A percentile compares a stretch with the other conserved stretches of the same genome.
Conservation (phyloP, 1,284 basidiomycete species). For the Coniferiporia weirii region DNA sequence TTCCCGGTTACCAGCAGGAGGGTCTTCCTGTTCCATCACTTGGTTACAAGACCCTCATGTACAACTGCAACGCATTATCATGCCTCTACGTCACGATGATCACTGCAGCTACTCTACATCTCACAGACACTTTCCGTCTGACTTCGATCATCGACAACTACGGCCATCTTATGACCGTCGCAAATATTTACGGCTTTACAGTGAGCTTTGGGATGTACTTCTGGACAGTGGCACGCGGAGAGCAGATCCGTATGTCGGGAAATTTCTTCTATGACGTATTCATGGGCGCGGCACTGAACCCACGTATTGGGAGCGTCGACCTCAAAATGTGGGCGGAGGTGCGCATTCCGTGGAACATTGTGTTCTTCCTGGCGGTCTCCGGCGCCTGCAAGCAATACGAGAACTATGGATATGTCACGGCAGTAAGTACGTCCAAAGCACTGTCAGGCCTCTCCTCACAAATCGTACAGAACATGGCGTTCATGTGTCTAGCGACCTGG, state of each 20-base stretch:
- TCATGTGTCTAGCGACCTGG: conserved; percentile 95
- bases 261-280: conserved; percentile 93
- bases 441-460: not conserved
- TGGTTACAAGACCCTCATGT: conserved; percentile 87
- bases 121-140: conserved; percentile 81
- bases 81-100: conserved; percentile 86
- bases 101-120: conserved; percentile 76
- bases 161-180: conserved; percentile 93
- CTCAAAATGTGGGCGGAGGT: conserved; percentile 99
- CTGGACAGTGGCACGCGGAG: conserved; percentile 70
- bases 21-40: conserved; percentile 91
- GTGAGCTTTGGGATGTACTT: conserved; percentile 81
- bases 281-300: conserved; percentile 96
- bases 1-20: conserved; percentile 92
- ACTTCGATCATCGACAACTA: conserved; percentile 97
- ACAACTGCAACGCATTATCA: conserved; percentile 93
- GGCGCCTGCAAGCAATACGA: conserved; percentile 97
- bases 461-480: conserved; percentile 78
- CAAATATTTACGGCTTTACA: conserved; percentile 87
- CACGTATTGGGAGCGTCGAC: conserved; percentile 89
- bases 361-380: conserved; percentile 90
- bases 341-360: conserved; percentile 94
- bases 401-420: conserved; percentile 85
- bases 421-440: conserved; percentile 44
- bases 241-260: conserved; percentile 88